Evolutionary conservation across 2,329 filamentous ascomycete genomes (phyloP), one percentile per base, ranked within the genome.

Genomic region (Aspergillus sp.): DNA sequence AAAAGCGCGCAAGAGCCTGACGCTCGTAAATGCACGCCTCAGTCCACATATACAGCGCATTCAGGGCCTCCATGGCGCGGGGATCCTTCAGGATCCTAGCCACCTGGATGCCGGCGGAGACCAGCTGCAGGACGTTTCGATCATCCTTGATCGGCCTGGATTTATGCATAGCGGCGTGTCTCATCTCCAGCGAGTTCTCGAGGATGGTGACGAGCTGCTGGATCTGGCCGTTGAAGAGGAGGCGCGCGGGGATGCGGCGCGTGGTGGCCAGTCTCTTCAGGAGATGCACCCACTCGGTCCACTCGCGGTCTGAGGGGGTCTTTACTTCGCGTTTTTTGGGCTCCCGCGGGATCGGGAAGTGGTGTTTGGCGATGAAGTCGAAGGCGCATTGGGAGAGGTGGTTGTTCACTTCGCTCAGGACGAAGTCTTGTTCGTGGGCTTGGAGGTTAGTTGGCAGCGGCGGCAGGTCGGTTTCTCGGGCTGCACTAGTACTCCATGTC

Each of bases 221-320:
- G 63, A 93, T 93, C 63, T 93, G 85, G 38, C 83, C 82, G 56
- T 91, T 84, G 67, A 89, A 91, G 26, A 93, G 67, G 13, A 91
- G 82, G 35, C 84, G 72, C 29, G 85, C 82, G 4, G 85, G 85
- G 46, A 93, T 89, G 41, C 85, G 77, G 44, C 85, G 74, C 65
- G 89, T 91, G 20, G 85, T 93, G 19, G 85, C 85, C 37, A 93
- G 72, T 30, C 84, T 74, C 63, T 91, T 91, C 45, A 93, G 69
- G 37, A 93, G 72, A 58, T 88, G 86, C 35, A 89, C 85, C 85
- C 85, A 93, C 63, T 93, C 85, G 28, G 83, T 89, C 85, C 85
- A 93, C 58, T 91, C 85, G 41, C 83, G 73, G 60, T 88, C 83
- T 50, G 79, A 77, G 19, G 83, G 77, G 28, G 78, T 67, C 55